phyloP scores from a whole-genome alignment of 148 eudicot species.

The Heliosperma pusillum region DNA sequence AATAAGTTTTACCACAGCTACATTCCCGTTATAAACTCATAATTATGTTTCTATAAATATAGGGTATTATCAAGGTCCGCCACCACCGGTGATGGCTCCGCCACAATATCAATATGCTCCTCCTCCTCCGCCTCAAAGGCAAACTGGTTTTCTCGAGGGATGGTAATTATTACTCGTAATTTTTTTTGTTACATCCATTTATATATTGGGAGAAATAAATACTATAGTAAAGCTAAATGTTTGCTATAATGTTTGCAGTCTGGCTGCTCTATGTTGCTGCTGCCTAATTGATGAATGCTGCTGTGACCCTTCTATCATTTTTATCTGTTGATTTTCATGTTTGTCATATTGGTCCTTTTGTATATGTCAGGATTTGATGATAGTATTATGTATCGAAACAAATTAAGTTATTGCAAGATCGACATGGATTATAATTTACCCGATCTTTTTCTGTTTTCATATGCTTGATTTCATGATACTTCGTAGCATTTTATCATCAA shows the following conservation, averaged over 20 bases:
- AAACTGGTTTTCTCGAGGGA: conserved; percentile 64
- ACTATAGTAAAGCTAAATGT: too few relatives aligned
- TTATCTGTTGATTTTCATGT: conserved; percentile 10
- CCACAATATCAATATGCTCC: conserved; percentile 55
- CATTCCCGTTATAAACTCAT: too few relatives aligned
- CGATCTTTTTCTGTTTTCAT: too few relatives aligned
- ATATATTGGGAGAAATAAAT: background rate
- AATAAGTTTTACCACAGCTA: too few relatives aligned
- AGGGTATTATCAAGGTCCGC: conserved; percentile 74
- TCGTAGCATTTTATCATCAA: too few relatives aligned
- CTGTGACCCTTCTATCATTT: conserved; percentile 65
- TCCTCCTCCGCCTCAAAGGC: conserved; percentile 44
- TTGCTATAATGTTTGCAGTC: conserved; percentile 37
- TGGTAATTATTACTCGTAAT: conserved; percentile 61
- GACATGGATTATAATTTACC: too few relatives aligned
- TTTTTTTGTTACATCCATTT: too few relatives aligned
- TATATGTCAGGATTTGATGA: too few relatives aligned
- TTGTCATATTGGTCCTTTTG: too few relatives aligned
- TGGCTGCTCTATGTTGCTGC: conserved; percentile 78
- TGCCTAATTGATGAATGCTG: conserved; percentile 69
- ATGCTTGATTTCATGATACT: too few relatives aligned
- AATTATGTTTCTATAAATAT: background rate
- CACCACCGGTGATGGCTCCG: conserved; percentile 84
- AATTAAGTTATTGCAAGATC: too few relatives aligned
- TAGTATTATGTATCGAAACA: too few relatives aligned